Percentiles rank a stretch among this genome's conserved stretches.
These are phyloP conservation scores for Colletotrichum tropicale DNA, from an alignment of 2,329 filamentous ascomycete genomes.

Conservation along the genomic window DNA sequence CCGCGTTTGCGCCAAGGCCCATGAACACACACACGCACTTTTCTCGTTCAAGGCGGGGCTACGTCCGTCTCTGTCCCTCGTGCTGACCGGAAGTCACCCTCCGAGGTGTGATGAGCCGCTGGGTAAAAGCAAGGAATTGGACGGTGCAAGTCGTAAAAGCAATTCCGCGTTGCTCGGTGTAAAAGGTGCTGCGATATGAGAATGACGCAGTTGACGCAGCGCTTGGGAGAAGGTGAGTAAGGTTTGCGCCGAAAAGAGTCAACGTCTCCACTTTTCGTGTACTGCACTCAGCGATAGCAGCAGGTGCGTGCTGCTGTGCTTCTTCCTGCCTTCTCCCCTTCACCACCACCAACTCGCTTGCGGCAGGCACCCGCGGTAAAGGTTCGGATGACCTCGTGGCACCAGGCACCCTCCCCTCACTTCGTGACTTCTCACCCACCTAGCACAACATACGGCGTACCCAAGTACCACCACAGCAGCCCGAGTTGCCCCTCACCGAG, in stretches of 20 bases:
- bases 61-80: neutral
- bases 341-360: neutral
- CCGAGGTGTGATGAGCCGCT: neutral
- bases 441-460: neutral
- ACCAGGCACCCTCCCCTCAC: neutral
- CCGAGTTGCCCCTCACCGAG: neutral
- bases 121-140: neutral
- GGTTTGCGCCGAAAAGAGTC: neutral
- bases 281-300: neutral
- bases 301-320: neutral
- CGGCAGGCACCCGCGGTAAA: neutral
- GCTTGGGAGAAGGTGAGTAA: neutral
- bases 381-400: neutral
- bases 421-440: neutral
- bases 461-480: no score
- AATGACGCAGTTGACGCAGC: neutral
- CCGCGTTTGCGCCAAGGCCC: neutral
- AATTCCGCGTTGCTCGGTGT: neutral
- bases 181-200: neutral
- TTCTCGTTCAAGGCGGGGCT: neutral
- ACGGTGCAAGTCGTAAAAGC: neutral
- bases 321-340: neutral
- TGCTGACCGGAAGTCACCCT: neutral
- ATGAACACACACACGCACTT: neutral
- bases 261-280: neutral